A percentile compares a stretch with the other conserved stretches of the same genome.
These are phyloP conservation scores for Chamaenerion angustifolium DNA, from an alignment of 345 rosid genomes.

Conservation along the genomic window DNA sequence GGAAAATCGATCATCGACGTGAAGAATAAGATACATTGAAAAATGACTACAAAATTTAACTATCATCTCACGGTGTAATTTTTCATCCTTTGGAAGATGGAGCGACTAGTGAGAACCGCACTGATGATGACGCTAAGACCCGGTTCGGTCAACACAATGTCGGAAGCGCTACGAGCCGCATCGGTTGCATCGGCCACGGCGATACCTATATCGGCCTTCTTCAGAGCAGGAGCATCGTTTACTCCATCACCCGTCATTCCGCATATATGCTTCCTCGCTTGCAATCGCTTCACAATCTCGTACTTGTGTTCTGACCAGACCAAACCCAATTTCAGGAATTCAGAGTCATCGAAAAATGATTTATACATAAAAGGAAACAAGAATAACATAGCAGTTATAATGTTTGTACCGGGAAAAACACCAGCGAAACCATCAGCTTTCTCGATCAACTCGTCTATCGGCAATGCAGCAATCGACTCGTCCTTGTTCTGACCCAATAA, in stretches of 20 bases:
- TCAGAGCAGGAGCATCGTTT: constrained; percentile 98
- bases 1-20: constrained; percentile 1
- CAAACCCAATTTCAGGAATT: not conserved
- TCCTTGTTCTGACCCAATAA: constrained; percentile 89
- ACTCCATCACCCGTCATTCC: constrained; percentile 99
- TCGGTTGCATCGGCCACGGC: constrained; percentile 99
- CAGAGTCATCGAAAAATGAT: not conserved
- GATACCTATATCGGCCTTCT: constrained; percentile 97
- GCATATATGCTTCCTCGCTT: constrained; percentile 94
- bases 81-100: constrained; percentile 97
- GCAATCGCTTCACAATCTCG: constrained; percentile 89
- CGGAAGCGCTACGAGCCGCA: constrained; percentile 97
- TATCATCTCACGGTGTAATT: constrained; percentile 62
- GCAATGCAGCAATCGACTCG: constrained; percentile 80
- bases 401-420: constrained; percentile 74
- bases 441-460: constrained; percentile 92
- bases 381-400: too few species aligned
- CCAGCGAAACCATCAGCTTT: constrained; percentile 99
- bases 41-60: not conserved
- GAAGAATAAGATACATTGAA: not conserved
- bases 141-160: constrained; percentile 90
- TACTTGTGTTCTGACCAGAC: constrained; percentile 70
- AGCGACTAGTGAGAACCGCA: constrained; percentile 93
- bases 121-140: constrained; percentile 98
- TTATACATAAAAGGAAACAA: not conserved